phyloP scores from a whole-genome alignment of 176 grass and related monocot genomes.

The Secale cereale region DNA sequence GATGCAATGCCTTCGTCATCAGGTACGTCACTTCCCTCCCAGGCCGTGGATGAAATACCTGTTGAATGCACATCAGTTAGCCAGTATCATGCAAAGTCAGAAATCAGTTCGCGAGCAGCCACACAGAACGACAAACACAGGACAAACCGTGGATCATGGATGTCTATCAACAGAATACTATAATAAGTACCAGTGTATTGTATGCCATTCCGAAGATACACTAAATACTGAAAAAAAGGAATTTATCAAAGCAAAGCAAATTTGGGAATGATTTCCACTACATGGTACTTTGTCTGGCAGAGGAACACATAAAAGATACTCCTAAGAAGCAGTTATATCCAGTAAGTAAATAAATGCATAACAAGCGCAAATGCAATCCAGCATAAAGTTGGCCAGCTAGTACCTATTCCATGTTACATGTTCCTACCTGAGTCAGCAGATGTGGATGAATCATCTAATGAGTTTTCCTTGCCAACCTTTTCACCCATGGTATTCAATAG shows the following conservation, averaged over 20 bases:
- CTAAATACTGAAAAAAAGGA: neutral
- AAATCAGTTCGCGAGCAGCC: neutral
- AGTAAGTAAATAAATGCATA: neutral
- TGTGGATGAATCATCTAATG: slow-evolving; percentile 36
- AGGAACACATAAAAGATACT: neutral
- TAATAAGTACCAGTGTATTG: neutral
- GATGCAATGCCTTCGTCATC: slow-evolving; percentile 35
- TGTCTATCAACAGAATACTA: neutral
- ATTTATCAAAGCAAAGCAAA: neutral
- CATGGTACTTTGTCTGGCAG: neutral
- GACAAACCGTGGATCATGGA: neutral
- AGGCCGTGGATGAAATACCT: slow-evolving; percentile 42
- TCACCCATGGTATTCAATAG: slow-evolving; percentile 27
- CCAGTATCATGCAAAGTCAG: neutral
- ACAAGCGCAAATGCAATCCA: slow-evolving; percentile 7
- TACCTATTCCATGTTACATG: slow-evolving; percentile 32
- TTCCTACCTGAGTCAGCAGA: slow-evolving; percentile 50
- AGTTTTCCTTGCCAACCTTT: slow-evolving; percentile 26
- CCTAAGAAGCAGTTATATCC: neutral
- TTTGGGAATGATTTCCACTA: neutral
- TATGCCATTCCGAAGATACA: neutral
- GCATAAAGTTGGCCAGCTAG: slow-evolving; percentile 13
- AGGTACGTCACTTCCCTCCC: slow-evolving; percentile 21
- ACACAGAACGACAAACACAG: neutral
- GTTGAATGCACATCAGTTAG: slow-evolving; percentile 7